Percentiles rank a stretch among this genome's conserved stretches.
Conservation (phyloP, 768 basidiomycete species). For the Hygrocybe punicea region DNA sequence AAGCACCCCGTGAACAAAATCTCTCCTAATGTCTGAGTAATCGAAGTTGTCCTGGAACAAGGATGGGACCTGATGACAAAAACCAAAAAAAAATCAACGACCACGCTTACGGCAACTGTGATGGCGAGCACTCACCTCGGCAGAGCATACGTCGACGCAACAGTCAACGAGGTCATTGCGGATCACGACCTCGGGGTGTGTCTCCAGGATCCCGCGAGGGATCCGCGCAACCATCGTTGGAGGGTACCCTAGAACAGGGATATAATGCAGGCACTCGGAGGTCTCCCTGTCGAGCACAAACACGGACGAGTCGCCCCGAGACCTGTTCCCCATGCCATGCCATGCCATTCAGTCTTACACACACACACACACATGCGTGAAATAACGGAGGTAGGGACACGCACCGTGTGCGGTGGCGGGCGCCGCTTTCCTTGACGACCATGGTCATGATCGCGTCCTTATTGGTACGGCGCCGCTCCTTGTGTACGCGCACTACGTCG, state of each 20-base stretch:
- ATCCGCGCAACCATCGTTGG: conserved; percentile 56
- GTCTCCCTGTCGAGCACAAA: conserved; percentile 76
- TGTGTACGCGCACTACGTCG: conserved; percentile 85
- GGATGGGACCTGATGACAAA: conserved; percentile 70
- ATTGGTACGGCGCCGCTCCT: conserved; percentile 78
- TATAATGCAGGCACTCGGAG: conserved; percentile 82
- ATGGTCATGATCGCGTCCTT: conserved; percentile 97
- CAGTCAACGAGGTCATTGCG: conserved; percentile 87
- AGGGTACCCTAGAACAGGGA: conserved; percentile 70
- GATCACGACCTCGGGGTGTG: conserved; percentile 79
- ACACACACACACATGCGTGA: conserved; percentile 3
- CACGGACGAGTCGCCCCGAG: conserved; percentile 68
- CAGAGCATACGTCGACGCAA: conserved; percentile 89
- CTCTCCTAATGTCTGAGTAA: conserved; percentile 84
- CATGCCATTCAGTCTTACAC: background rate
- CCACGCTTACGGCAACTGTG: background rate
- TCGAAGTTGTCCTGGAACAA: conserved; percentile 99
- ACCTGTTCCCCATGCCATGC: conserved; percentile 37
- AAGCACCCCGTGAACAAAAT: conserved; percentile 92
- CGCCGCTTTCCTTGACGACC: conserved; percentile 79
- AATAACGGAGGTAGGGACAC: conserved; percentile 20
- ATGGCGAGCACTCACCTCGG: conserved; percentile 57
- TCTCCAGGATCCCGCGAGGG: conserved; percentile 71
- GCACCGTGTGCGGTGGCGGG: conserved; percentile 69
- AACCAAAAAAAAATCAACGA: background rate